Percentiles rank a stretch among this genome's conserved stretches.
These are phyloP conservation scores for Euphorbia celastroides DNA, from an alignment of 441 rosid species.

Conservation along the genomic window DNA sequence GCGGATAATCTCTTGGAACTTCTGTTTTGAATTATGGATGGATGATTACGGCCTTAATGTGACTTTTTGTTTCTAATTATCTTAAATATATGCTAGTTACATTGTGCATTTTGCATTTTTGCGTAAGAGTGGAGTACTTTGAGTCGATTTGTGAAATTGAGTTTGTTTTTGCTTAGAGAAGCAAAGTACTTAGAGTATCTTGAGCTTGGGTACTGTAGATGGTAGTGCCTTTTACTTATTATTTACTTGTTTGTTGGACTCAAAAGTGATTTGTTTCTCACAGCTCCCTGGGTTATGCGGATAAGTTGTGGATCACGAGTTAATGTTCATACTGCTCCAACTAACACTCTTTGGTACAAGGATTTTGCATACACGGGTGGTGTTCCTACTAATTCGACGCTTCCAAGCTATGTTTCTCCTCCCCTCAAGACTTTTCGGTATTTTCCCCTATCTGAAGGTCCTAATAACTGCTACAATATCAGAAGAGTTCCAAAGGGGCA, in stretches of 20 bases:
- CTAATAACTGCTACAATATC: constrained; percentile 78
- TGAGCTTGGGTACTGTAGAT: background rate
- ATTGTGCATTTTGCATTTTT: background rate
- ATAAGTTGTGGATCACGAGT: constrained; percentile 86
- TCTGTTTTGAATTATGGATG: background rate
- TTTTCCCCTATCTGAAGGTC: constrained; percentile 85
- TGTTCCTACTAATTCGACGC: constrained; percentile 55
- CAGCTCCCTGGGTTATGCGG: constrained; percentile 88
- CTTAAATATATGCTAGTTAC: too few species aligned
- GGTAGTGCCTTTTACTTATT: constrained; percentile 9
- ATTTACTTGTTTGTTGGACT: constrained; percentile 5
- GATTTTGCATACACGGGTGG: constrained; percentile 96
- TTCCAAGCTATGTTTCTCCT: constrained; percentile 57
- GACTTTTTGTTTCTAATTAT: too few species aligned
- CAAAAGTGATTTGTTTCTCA: constrained; percentile 9
- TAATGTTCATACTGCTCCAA: constrained; percentile 55
- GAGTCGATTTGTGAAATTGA: background rate
- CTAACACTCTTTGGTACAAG: constrained; percentile 83
- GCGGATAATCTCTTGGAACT: background rate
- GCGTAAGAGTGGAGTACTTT: background rate
- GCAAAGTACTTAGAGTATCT: background rate
- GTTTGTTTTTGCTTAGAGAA: background rate
- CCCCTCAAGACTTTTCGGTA: constrained; percentile 67
- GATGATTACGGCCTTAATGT: too few species aligned
- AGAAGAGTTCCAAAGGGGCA: constrained; percentile 69